Conservation (phyloP, 306 rosid species). For the Sindora glabra region DNA sequence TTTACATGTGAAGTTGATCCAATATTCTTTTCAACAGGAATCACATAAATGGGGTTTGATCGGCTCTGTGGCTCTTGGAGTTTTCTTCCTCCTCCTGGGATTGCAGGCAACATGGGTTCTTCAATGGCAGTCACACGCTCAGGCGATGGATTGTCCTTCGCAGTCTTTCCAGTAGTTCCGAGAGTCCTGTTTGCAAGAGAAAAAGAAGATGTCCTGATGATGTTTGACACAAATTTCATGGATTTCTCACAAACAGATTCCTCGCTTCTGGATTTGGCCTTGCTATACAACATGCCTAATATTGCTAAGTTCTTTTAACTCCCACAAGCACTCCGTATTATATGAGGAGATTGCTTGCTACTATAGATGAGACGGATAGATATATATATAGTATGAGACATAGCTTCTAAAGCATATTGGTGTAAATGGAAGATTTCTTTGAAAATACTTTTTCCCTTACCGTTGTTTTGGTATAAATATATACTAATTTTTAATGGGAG, state of each 20-base stretch:
- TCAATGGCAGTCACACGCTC: slow-evolving; percentile 12
- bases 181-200: slow-evolving; percentile 31
- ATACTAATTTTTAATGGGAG: slow-evolving; percentile 15
- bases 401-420: slow-evolving; percentile 6
- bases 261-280: slow-evolving; percentile 26
- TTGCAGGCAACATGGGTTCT: slow-evolving; percentile 4
- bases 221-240: slow-evolving; percentile 50
- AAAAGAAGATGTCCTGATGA: slow-evolving; percentile 53
- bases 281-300: slow-evolving; percentile 29
- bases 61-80: slow-evolving; percentile 36
- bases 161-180: slow-evolving; percentile 11
- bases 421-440: slow-evolving; percentile 5
- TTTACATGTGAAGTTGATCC: slow-evolving; percentile 19
- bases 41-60: slow-evolving; percentile 32
- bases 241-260: slow-evolving; percentile 58
- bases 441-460: too few relatives aligned
- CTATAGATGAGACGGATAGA: neutral
- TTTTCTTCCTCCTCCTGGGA: slow-evolving; percentile 16
- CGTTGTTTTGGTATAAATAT: neutral
- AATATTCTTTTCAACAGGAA: slow-evolving; percentile 13
- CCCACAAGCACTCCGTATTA: neutral
- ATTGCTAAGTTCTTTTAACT: neutral
- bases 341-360: slow-evolving; percentile 2
- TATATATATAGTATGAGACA: slow-evolving; percentile 8
- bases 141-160: neutral